Base-by-base conservation (phyloP, 177 flowering plant genomes). In the Vitis hybrid region DNA sequence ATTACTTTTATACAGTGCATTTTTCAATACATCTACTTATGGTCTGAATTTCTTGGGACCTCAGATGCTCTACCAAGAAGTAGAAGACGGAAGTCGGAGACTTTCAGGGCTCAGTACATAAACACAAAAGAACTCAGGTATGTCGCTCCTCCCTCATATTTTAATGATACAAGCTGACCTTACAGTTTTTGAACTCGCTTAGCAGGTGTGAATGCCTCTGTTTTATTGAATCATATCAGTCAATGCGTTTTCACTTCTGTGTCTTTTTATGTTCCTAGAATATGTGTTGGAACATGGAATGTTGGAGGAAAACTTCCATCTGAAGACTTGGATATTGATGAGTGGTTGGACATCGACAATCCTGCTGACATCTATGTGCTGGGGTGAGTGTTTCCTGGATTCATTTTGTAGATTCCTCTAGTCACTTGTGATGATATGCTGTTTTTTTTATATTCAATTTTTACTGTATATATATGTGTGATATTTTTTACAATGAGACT, bases 301-400 rank as follows among this genome's bases (percentile, higher is more conserved):
- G 91, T 90, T 58, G 99, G 90, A 68, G 98, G 99, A 69, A 83
- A 71, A 78, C 54, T 82, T 73, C 99, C 99, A 63, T 87, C 91
- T 17, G 90, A 91, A 68, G 90, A 88, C 71, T 82, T 96, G 10
- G 97, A 90, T 64, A 82, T 96, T 70, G 87, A 86, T 74, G 91
- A 83, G 55, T 96, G 98, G 98, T 73, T 96, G 56, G 85, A 83
- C 67, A 75, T 81, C 21, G 81, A 77, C 18, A 88, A 96, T 20
- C 95, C 97, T 70, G 92, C 98, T 30, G 98, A 96, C 74, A 78
- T 96, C 50, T 96, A 96, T 84, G 98, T 93, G 61, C 76, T 96
- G 52, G 99, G 99, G 99, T 96, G 82, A 78, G 78, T 77, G 20
- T 13, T 71, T 63, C 24, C 9, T 21, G 13, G 17, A 52, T 61